Conservation (phyloP, 805 yeast genomes). For the Teunomyces gatunensis region DNA sequence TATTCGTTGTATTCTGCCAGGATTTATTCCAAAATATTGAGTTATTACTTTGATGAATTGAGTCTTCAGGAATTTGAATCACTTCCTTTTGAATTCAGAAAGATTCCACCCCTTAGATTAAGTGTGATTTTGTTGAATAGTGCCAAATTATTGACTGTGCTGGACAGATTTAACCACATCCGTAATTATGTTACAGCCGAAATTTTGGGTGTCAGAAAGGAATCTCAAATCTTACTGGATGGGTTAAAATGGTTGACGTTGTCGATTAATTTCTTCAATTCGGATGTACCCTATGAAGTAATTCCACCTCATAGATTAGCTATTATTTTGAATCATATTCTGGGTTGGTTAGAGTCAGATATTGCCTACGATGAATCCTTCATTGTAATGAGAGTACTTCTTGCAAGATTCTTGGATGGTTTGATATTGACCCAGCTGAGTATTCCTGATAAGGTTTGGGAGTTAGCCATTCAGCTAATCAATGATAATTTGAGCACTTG, state of each 20-base stretch:
- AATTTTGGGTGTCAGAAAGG: conserved; percentile 50
- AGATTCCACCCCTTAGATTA: conserved; percentile 28
- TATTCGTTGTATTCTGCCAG: conserved; percentile 10
- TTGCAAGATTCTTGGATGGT: conserved; percentile 45
- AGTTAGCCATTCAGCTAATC: conserved; percentile 35
- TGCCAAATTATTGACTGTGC: conserved; percentile 31
- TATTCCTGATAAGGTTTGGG: conserved; percentile 33
- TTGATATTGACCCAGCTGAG: conserved; percentile 13
- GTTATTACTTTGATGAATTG: conserved; percentile 12
- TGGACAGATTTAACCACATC: conserved; percentile 45
- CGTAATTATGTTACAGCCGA: conserved; percentile 67
- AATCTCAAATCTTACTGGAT: conserved; percentile 34
- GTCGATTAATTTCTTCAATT: conserved; percentile 40
- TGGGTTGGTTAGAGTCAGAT: conserved; percentile 61
- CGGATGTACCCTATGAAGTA: conserved; percentile 33
- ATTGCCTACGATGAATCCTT: conserved; percentile 58
- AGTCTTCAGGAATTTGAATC: conserved; percentile 16
- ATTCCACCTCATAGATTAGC: conserved; percentile 63
- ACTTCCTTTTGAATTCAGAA: conserved; percentile 27
- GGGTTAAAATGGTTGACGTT: conserved; percentile 51
- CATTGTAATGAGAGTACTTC: conserved; percentile 46
- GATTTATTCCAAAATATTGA: conserved; percentile 7
- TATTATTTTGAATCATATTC: conserved; percentile 55
- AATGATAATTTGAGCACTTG: conserved; percentile 46
- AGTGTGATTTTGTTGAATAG: conserved; percentile 32